A percentile compares a stretch with the other conserved stretches of the same genome.
Evolutionary conservation across 495 filamentous ascomycete species (phyloP).

Genomic region (Elaphomyces granulatus): DNA sequence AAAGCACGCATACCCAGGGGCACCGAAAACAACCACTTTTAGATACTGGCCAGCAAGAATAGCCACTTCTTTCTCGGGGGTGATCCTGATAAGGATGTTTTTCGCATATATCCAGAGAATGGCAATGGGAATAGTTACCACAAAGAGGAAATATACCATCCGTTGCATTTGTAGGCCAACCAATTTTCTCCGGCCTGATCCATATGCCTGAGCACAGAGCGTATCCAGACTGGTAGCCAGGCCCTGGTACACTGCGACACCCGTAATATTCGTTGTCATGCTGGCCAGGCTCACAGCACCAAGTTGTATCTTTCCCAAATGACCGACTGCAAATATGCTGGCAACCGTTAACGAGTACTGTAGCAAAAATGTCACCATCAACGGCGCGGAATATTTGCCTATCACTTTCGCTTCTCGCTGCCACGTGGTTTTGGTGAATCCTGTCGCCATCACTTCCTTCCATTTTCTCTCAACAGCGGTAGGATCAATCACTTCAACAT

Average conservation of each 20-base stretch:
- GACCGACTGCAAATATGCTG: slow-evolving; percentile 53
- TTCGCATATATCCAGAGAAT: slow-evolving; percentile 49
- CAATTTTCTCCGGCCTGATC: slow-evolving; percentile 50
- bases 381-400: slow-evolving; percentile 43
- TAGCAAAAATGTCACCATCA: slow-evolving; percentile 58
- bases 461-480: slow-evolving; percentile 42
- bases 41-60: slow-evolving; percentile 51
- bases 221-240: slow-evolving; percentile 62
- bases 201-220: slow-evolving; percentile 63
- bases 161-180: slow-evolving; percentile 61
- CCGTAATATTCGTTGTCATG: slow-evolving; percentile 62
- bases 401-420: slow-evolving; percentile 63
- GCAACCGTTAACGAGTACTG: slow-evolving; percentile 63
- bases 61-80: slow-evolving; percentile 51
- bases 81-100: slow-evolving; percentile 42
- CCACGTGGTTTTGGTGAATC: slow-evolving; percentile 71
- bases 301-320: slow-evolving; percentile 47
- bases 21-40: slow-evolving; percentile 48
- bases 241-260: slow-evolving; percentile 57
- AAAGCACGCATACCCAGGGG: slow-evolving; percentile 57
- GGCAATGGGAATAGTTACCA: slow-evolving; percentile 50
- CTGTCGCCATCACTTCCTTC: slow-evolving; percentile 62
- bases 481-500: slow-evolving; percentile 20
- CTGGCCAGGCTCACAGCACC: slow-evolving; percentile 50
- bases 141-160: slow-evolving; percentile 51